phyloP scores from a whole-genome alignment of 2,329 filamentous ascomycete genomes.

The Phaeoacremonium minimum region DNA sequence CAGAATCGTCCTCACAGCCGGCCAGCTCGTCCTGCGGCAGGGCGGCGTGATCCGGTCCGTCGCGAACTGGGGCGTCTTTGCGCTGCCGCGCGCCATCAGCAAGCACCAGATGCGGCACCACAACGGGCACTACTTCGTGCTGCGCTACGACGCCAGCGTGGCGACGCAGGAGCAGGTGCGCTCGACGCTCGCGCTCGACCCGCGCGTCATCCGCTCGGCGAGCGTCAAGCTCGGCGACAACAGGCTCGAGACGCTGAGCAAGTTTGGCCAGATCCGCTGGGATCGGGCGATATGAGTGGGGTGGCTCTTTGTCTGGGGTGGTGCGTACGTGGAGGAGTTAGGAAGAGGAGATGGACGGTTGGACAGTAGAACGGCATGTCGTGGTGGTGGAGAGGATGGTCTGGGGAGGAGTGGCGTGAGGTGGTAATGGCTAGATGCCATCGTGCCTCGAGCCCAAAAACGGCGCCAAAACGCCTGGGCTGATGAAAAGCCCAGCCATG shows the following conservation, averaged over 20 bases:
- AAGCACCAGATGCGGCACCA: constrained; percentile 81
- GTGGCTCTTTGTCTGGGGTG: constrained; percentile 12
- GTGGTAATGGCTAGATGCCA: too few relatives aligned
- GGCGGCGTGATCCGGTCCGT: constrained; percentile 89
- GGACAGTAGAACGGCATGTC: too few relatives aligned
- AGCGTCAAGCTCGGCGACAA: constrained; percentile 85
- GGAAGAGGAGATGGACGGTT: not conserved
- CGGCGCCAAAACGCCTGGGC: too few relatives aligned
- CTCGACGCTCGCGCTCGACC: constrained; percentile 76
- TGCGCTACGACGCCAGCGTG: constrained; percentile 85
- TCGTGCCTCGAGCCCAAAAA: too few relatives aligned
- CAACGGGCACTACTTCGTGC: constrained; percentile 92
- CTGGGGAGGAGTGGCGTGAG: not conserved
- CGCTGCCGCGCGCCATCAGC: constrained; percentile 73
- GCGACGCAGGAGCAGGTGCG: constrained; percentile 71
- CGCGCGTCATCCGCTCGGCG: constrained; percentile 81
- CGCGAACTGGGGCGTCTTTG: constrained; percentile 92
- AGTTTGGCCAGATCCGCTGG: constrained; percentile 48
- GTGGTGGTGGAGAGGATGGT: not conserved
- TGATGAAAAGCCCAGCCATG: too few relatives aligned
- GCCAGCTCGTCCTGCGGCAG: constrained; percentile 74
- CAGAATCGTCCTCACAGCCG: constrained; percentile 84
- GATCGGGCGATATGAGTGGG: constrained; percentile 18
- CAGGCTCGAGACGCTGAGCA: constrained; percentile 66
- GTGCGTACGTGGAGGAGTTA: constrained; percentile 5